Conservation (phyloP, 345 rosid species). For the Dimocarpus longan region DNA sequence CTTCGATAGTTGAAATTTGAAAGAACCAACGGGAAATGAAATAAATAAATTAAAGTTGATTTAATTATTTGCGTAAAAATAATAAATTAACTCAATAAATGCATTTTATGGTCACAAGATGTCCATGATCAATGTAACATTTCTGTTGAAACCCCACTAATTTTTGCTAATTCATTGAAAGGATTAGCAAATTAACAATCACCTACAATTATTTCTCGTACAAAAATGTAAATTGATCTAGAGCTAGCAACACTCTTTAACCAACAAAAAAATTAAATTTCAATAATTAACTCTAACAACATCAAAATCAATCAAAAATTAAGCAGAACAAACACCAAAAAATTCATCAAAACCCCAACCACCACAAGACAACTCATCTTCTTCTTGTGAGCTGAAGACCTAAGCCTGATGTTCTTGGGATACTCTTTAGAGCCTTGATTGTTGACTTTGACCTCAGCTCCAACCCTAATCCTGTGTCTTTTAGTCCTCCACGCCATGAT, state of each 20-base stretch:
- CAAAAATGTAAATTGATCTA: neutral
- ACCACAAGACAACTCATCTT: slow-evolving; percentile 13
- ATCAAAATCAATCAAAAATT: slow-evolving; percentile 7
- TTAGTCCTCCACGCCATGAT: slow-evolving; percentile 60
- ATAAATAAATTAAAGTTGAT: no score
- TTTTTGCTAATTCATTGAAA: no score
- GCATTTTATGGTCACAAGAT: no score
- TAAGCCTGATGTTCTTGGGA: slow-evolving; percentile 47
- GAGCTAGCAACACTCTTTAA: neutral
- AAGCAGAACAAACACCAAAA: slow-evolving; percentile 29
- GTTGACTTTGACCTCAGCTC: slow-evolving; percentile 54
- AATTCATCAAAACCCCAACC: slow-evolving; percentile 12
- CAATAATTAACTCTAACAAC: no score
- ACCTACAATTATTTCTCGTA: neutral
- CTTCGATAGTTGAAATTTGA: no score
- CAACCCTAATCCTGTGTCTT: slow-evolving; percentile 46
- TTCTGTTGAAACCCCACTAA: no score
- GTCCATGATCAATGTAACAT: no score
- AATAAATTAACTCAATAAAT: no score
- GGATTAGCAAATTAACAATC: no score
- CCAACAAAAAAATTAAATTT: no score
- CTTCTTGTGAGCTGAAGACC: slow-evolving; percentile 38
- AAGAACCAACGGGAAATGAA: no score
- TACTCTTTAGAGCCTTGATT: slow-evolving; percentile 32
- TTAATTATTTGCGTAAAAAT: no score